Base-by-base conservation (phyloP, 2,329 filamentous ascomycete species). In the Cordyceps fumosorosea region DNA sequence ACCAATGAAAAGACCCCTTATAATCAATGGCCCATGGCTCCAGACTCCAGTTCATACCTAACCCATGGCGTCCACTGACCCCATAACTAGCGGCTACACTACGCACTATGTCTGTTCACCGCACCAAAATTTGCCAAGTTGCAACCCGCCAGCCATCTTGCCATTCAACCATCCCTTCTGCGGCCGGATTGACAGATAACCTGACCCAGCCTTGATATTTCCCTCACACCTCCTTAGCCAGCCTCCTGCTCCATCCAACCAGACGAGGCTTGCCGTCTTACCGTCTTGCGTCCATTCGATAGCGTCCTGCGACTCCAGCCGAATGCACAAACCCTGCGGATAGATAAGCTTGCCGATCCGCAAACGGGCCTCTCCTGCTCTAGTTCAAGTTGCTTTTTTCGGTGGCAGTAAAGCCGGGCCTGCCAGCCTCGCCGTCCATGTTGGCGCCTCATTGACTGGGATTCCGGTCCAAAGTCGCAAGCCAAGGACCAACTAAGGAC, bases 291-390 rank as follows among this genome's bases (percentile, higher is more conserved):
- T 24, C 47, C 11, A 11, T 34, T 37, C 55, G 29, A 47, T 57
- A 57, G 55, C 12, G 55, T 51, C 56, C 18, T 32, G n/a, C 22
- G 50, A 52, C 29, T 40, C 16, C 50, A 22, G 16, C 47, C 50
- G 26, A 52, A 26, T 24, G 47, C 45, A 14, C 56, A 24, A 37
- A 8, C 14, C n/a, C 12, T 32, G 14, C 56, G 45, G 56, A 51
- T 58, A 51, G 56, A 58, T 50, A 51, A 51, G 56, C 56, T 42
- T 40, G 56, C 56, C 24, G 45, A 58, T 58, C 34, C 56, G 56
- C 22, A 40, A 57, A 51, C 18, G 10, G 45, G 14, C 18, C 40
- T 24, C 26, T 24, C 8, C 14, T 10, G 1, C 37, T 40, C 22
- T n/a, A 18, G 14, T 7, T 11, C 10, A 14, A 10, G 12, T 56